phyloP scores from a whole-genome alignment of 208 protist genomes.

The Trypanosoma avium region DNA sequence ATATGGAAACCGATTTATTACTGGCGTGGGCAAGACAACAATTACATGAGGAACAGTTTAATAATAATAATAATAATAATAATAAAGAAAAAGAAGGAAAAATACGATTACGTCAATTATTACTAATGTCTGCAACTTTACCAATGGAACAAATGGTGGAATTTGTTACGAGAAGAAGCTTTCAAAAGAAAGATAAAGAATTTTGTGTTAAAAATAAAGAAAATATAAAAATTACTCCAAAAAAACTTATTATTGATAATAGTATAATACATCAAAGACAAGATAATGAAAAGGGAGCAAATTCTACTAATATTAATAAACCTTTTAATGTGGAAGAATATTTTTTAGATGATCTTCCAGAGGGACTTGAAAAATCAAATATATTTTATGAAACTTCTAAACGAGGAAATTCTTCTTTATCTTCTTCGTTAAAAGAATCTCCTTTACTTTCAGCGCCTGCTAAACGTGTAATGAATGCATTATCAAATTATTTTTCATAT shows the following conservation, averaged over 20 bases:
- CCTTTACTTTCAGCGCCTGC: constrained; percentile 13
- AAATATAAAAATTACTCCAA: not conserved
- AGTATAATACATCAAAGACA: not conserved
- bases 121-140: constrained; percentile 82
- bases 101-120: constrained; percentile 42
- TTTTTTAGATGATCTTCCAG: constrained; percentile 67
- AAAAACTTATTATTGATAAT: constrained; percentile 10
- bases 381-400: not conserved
- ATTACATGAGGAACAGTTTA: not conserved
- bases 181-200: not conserved
- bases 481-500: constrained; percentile 33
- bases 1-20: constrained; percentile 71
- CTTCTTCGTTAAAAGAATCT: not conserved
- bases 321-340: constrained; percentile 57
- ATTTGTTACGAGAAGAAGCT: constrained; percentile 29
- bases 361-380: constrained; percentile 12
- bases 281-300: not conserved
- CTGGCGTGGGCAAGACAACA: constrained; percentile 40
- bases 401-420: not conserved
- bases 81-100: too few relatives aligned
- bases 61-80: too few relatives aligned
- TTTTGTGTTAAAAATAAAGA: not conserved
- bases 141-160: constrained; percentile 39
- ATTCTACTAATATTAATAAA: not conserved
- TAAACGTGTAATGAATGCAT: constrained; percentile 23